These are phyloP conservation scores for Leccinum ochraceum DNA, from an alignment of 768 basidiomycete species.

Conservation along the genomic window DNA sequence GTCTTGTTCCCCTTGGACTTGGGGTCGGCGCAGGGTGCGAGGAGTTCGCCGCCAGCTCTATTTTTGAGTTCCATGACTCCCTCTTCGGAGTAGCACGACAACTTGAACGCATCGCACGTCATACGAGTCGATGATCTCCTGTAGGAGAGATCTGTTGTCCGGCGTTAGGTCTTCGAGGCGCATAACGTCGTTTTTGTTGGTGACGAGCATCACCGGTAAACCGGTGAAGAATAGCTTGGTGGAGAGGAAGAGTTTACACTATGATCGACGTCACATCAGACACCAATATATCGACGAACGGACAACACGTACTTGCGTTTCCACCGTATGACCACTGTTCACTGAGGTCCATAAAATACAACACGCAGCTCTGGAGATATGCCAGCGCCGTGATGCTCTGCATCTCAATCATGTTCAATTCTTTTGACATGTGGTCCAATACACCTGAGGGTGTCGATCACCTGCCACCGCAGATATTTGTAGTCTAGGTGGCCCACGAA, in stretches of 20 bases:
- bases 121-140: slow-evolving; percentile 80
- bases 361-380: no score
- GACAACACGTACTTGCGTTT: slow-evolving; percentile 77
- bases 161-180: slow-evolving; percentile 81
- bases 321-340: slow-evolving; percentile 68
- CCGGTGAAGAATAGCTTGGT: slow-evolving; percentile 96
- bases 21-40: slow-evolving; percentile 71
- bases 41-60: slow-evolving; percentile 80
- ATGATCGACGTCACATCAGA: slow-evolving; percentile 2
- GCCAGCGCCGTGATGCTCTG: no score
- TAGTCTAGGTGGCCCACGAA: no score
- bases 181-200: slow-evolving; percentile 97
- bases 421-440: no score
- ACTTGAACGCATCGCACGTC: slow-evolving; percentile 78
- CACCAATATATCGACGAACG: not conserved
- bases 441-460: no score
- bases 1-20: no score
- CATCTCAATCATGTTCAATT: no score
- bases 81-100: slow-evolving; percentile 52
- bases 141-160: slow-evolving; percentile 76
- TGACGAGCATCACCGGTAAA: slow-evolving; percentile 91
- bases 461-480: no score
- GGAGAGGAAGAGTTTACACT: slow-evolving; percentile 99
- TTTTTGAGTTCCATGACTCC: no score
- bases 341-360: slow-evolving; percentile 72